Percentiles rank a stretch among this genome's conserved stretches.
Evolutionary conservation across 1,284 basidiomycete genomes (phyloP).

Genomic region (Phenoliferia sp.): DNA sequence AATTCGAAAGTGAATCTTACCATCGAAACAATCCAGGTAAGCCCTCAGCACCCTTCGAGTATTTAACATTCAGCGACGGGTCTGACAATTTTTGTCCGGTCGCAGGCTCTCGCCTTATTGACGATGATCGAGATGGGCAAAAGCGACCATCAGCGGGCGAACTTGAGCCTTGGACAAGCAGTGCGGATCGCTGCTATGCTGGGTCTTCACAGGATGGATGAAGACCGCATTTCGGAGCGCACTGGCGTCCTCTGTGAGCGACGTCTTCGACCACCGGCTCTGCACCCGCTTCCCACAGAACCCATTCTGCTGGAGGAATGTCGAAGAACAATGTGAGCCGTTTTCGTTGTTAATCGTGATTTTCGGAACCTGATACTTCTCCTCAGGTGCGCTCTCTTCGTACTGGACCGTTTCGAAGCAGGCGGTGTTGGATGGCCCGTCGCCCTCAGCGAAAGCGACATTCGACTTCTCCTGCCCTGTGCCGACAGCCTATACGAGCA

Average conservation of each 20-base stretch:
- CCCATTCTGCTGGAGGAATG: constrained; percentile 31
- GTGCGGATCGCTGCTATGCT: constrained; percentile 29
- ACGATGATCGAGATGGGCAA: constrained; percentile 27
- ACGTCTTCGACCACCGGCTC: constrained; percentile 25
- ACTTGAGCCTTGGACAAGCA: constrained; percentile 26
- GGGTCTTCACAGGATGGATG: constrained; percentile 31
- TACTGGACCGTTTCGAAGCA: constrained; percentile 29
- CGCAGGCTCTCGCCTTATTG: constrained; percentile 21
- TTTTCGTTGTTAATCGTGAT: neutral
- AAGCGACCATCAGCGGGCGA: constrained; percentile 29
- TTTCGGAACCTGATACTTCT: neutral
- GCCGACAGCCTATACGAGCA: constrained; percentile 18
- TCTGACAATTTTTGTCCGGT: neutral
- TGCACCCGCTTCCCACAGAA: constrained; percentile 26
- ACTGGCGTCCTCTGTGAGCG: constrained; percentile 10
- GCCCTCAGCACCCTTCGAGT: neutral
- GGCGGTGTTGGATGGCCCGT: constrained; percentile 28
- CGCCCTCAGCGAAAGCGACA: constrained; percentile 23
- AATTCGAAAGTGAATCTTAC: constrained; percentile 18
- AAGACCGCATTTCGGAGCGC: constrained; percentile 20
- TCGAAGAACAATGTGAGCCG: constrained; percentile 26
- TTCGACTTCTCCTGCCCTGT: constrained; percentile 30
- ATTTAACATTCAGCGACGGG: neutral
- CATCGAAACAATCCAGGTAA: constrained; percentile 25
- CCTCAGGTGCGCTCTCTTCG: constrained; percentile 27